A percentile compares a stretch with the other conserved stretches of the same genome.
These are phyloP conservation scores for Calocybe indica DNA, from an alignment of 768 basidiomycete species.

Conservation along the genomic window DNA sequence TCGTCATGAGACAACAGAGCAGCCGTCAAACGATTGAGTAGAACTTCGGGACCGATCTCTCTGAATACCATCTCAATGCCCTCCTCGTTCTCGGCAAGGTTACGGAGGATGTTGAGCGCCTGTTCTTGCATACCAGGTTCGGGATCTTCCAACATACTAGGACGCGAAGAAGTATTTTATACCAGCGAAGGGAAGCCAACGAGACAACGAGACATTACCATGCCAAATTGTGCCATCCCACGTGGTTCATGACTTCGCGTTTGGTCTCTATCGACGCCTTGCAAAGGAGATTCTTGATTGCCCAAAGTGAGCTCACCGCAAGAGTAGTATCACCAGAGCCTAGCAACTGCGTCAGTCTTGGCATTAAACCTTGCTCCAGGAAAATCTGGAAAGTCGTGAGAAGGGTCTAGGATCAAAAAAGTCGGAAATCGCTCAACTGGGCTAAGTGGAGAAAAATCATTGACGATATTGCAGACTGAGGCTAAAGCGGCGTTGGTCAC, in stretches of 20 bases:
- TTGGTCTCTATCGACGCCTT: conserved; percentile 60
- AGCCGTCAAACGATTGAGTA: conserved; percentile 39
- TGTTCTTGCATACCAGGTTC: conserved; percentile 64
- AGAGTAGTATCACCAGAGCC: conserved; percentile 47
- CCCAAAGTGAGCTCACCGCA: conserved; percentile 75
- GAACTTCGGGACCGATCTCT: conserved; percentile 39
- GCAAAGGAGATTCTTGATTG: conserved; percentile 75
- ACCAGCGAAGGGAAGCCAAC: no score
- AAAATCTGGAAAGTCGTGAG: conserved; percentile 40
- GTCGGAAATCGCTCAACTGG: conserved; percentile 43
- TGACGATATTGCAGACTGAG: conserved; percentile 81
- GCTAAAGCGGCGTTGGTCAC: conserved; percentile 68
- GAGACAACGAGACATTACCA: conserved; percentile 28
- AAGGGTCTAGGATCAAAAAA: conserved; percentile 4
- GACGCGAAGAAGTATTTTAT: background rate
- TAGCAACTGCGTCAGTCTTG: conserved; percentile 56
- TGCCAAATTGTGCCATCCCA: conserved; percentile 61
- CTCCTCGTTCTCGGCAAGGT: conserved; percentile 59
- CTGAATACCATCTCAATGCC: conserved; percentile 58
- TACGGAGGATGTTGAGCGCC: conserved; percentile 58
- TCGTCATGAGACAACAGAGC: conserved; percentile 49
- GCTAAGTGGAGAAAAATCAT: conserved; percentile 79
- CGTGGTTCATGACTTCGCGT: conserved; percentile 53
- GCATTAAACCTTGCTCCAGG: conserved; percentile 62
- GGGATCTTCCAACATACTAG: conserved; percentile 49